phyloP scores from a whole-genome alignment of 2,329 filamentous ascomycete genomes.

The Hypoxylon sp. region DNA sequence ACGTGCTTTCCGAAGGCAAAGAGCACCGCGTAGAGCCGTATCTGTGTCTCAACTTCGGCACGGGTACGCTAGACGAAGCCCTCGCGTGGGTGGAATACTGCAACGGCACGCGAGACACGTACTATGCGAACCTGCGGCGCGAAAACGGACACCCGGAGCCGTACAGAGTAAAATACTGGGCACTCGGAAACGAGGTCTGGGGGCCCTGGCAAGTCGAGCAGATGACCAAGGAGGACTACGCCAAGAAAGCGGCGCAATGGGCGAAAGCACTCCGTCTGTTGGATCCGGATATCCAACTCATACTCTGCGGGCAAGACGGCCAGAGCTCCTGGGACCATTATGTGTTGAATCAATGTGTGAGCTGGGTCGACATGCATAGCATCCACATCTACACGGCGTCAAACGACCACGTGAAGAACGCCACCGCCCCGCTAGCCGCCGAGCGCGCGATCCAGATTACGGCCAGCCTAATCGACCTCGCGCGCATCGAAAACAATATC shows the following conservation, averaged over 20 bases:
- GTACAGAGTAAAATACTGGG: conserved; percentile 89
- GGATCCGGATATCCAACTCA: conserved; percentile 77
- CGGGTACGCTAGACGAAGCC: conserved; percentile 71
- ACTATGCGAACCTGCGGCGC: conserved; percentile 85
- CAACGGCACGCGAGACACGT: conserved; percentile 81
- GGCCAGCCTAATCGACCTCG: conserved; percentile 78
- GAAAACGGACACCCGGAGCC: conserved; percentile 82
- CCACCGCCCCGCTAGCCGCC: conserved; percentile 75
- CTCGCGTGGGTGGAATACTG: conserved; percentile 90
- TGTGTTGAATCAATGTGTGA: conserved; percentile 78
- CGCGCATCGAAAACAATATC: conserved; percentile 77
- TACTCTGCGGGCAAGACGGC: conserved; percentile 82
- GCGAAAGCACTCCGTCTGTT: conserved; percentile 80
- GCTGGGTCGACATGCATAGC: conserved; percentile 82
- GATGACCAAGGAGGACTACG: conserved; percentile 78
- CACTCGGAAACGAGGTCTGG: conserved; percentile 82
- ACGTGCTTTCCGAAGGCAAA: conserved; percentile 73
- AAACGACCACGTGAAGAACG: conserved; percentile 63
- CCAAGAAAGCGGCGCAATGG: conserved; percentile 78
- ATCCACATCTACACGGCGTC: conserved; percentile 84
- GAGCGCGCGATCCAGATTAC: conserved; percentile 82
- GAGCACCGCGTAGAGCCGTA: conserved; percentile 80
- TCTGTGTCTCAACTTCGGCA: conserved; percentile 85
- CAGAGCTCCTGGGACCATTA: conserved; percentile 80
- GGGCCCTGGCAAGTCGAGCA: conserved; percentile 78